Evolutionary conservation across 129 eudicot species (phyloP).

Genomic region (Escallonia herrerae): DNA sequence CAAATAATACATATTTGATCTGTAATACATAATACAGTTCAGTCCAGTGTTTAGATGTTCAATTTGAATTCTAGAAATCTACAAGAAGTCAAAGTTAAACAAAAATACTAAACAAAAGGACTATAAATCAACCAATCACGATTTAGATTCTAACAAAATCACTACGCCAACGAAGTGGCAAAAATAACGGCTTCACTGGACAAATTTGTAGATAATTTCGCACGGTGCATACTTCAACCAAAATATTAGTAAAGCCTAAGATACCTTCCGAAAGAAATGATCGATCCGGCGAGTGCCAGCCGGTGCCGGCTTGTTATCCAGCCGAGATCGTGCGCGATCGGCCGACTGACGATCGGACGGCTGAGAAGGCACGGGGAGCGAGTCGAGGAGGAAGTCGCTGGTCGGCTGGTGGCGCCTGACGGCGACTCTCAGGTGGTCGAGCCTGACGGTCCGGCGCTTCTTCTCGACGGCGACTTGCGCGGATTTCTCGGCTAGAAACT

Average conservation of each 20-base stretch:
- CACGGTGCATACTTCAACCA: not conserved
- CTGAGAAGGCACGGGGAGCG: constrained; percentile 49
- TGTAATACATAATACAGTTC: too few relatives aligned
- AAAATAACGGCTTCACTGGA: too few relatives aligned
- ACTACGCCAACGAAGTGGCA: too few relatives aligned
- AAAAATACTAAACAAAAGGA: too few relatives aligned
- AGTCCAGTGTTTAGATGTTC: too few relatives aligned
- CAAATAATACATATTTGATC: too few relatives aligned
- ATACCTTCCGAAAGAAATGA: constrained; percentile 48
- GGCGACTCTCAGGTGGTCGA: constrained; percentile 65
- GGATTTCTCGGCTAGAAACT: constrained; percentile 66
- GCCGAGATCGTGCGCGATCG: constrained; percentile 13
- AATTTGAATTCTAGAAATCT: too few relatives aligned
- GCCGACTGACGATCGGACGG: constrained; percentile 15
- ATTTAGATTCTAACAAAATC: too few relatives aligned
- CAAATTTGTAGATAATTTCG: too few relatives aligned
- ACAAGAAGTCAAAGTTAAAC: too few relatives aligned
- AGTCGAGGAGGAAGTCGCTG: constrained; percentile 76
- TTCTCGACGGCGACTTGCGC: constrained; percentile 58
- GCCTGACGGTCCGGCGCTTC: constrained; percentile 61
- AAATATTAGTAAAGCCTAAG: too few relatives aligned
- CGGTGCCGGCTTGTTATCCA: constrained; percentile 30
- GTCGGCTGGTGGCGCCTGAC: constrained; percentile 86
- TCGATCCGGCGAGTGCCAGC: constrained; percentile 55
- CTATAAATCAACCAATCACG: too few relatives aligned